Base-by-base conservation (phyloP, 2,329 filamentous ascomycete genomes). In the Blastomyces emzantsi region DNA sequence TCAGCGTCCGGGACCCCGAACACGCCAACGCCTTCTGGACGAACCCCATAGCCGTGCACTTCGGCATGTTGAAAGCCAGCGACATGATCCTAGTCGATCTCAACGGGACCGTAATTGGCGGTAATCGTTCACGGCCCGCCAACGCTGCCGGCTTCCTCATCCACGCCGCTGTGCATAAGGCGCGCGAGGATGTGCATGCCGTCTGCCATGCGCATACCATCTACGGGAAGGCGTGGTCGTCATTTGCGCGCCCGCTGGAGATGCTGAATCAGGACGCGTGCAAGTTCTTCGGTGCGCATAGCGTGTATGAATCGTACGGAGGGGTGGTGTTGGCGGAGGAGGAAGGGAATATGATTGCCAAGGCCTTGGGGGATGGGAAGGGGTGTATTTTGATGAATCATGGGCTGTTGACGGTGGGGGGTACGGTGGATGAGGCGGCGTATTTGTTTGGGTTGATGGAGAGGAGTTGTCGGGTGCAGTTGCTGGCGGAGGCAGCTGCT, bases 381-480 rank as follows among this genome's bases (percentile, higher is more conserved):
- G 87, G 81, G 1, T 80, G 85, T 66, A 85, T 90, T 57, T 76
- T 90, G 60, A 79, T 87, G 67, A 91, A 90, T 72, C 88, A 91
- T 74, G 89, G 89, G 66, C 76, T 92, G 45, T 74, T 91, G 60
- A 89, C 87, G 0, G 87, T 90, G 0, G 89, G 89, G 3, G 70
- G 74, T 7, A 91, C 88, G 0, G 88, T 91, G 1, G 88, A 91
- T 70, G 88, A 91, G 74, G 88, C 88, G 0, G 85, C 85, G 0
- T 91, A 87, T 73, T 73, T 90, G 61, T 88, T 90, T 71, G 85
- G 84, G 0, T 75, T 88, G 55, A 80, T 90, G 73, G 88, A 91
- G 73, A 80, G 87, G 59, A 85, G 83, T 57, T 90, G 88, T 72
- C 81, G 85, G 63, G 82, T 89, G 41, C 88, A 91, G 76, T 76